These are phyloP conservation scores for Leishmania tarentolae DNA, from an alignment of 208 protist genomes.

Conservation along the genomic window DNA sequence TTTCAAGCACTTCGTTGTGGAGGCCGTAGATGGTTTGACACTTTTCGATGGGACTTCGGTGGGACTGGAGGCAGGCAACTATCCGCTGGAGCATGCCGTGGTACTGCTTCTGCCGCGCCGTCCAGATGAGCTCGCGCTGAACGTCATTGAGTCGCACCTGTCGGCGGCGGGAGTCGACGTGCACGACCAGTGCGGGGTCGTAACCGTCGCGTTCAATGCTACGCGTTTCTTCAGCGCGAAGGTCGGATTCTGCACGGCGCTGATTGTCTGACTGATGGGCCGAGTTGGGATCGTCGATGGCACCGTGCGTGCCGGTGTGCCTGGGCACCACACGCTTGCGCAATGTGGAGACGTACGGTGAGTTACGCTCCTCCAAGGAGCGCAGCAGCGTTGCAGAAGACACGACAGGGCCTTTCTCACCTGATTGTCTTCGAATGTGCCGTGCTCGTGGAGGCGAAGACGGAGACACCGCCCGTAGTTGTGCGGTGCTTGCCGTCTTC, in stretches of 20 bases:
- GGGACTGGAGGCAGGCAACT: conserved; percentile 62
- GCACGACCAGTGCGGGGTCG: conserved; percentile 65
- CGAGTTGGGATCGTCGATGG: conserved; percentile 10
- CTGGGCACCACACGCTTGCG: conserved; percentile 19
- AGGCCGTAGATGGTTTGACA: conserved; percentile 58
- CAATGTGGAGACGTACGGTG: conserved; percentile 14
- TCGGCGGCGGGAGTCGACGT: conserved; percentile 36
- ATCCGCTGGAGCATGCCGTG: conserved; percentile 51
- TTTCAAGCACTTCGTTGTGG: conserved; percentile 62
- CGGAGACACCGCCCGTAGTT: neutral
- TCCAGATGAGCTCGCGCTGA: conserved; percentile 63
- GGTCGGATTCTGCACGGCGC: conserved; percentile 12
- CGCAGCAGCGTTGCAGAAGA: conserved; percentile 8
- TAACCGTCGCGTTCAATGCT: conserved; percentile 17
- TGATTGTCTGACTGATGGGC: conserved; percentile 21
- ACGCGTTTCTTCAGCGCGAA: conserved; percentile 15
- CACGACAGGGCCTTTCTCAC: neutral
- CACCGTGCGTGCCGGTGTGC: conserved; percentile 24
- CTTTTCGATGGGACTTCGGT: conserved; percentile 71
- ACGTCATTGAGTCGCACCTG: conserved; percentile 50
- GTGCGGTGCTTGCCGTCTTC: neutral
- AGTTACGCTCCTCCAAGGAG: conserved; percentile 10
- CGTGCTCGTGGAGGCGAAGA: neutral
- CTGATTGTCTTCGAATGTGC: neutral
- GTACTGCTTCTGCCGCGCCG: conserved; percentile 61